These are phyloP conservation scores for Cerrena zonata DNA, from an alignment of 1,284 basidiomycete genomes.

Conservation along the genomic window DNA sequence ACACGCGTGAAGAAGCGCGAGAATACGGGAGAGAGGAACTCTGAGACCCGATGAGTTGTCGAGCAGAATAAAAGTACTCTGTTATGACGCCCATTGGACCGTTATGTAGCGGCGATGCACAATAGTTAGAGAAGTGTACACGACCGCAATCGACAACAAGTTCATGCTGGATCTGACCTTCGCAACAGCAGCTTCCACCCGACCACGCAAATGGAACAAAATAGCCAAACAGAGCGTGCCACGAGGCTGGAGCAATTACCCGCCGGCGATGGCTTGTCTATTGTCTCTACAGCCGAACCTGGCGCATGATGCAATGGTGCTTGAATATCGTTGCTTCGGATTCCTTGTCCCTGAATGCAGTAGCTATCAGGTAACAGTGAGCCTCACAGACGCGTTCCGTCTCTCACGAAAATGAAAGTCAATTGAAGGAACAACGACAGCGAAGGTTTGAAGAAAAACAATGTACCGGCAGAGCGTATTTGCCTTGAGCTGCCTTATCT, in stretches of 20 bases:
- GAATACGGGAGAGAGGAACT: slow-evolving; percentile 1
- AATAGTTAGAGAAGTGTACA: not conserved
- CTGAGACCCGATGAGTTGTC: not conserved
- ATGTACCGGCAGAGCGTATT: too few relatives aligned
- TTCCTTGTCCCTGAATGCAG: too few relatives aligned
- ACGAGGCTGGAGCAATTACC: slow-evolving; percentile 2
- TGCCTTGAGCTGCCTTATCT: too few relatives aligned
- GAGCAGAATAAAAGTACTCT: not conserved
- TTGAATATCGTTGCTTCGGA: too few relatives aligned
- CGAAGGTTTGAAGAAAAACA: too few relatives aligned
- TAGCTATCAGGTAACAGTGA: too few relatives aligned
- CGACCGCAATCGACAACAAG: not conserved
- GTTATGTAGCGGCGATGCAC: not conserved
- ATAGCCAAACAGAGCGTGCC: not conserved
- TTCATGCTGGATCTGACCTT: not conserved
- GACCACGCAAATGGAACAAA: not conserved
- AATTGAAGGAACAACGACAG: too few relatives aligned
- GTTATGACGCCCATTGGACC: not conserved
- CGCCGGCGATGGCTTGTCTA: not conserved
- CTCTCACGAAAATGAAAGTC: too few relatives aligned
- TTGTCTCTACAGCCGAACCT: not conserved
- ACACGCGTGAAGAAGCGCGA: not conserved
- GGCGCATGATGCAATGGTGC: too few relatives aligned
- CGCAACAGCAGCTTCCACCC: not conserved
- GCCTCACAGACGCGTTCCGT: too few relatives aligned